phyloP scores from a whole-genome alignment of 1,139 yeast species.

The Kurtzmaniella quercitrusa region DNA sequence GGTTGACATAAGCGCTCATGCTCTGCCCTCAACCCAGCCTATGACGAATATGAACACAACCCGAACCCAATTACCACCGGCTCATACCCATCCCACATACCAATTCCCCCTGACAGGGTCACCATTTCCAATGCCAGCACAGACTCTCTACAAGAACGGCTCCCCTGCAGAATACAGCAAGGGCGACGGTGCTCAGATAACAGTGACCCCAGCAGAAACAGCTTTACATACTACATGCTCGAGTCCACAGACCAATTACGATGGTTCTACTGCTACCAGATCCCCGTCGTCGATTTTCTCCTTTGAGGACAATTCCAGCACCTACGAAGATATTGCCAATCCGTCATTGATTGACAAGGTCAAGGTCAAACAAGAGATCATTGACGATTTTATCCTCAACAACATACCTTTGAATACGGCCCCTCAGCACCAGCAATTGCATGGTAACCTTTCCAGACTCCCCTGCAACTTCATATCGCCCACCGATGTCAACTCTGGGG shows the following conservation, averaged over 20 bases:
- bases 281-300: conserved; percentile 23
- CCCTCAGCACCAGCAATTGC: conserved; percentile 7
- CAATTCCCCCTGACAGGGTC: background rate
- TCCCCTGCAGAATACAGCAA: background rate
- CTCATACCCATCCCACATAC: background rate
- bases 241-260: conserved; percentile 2
- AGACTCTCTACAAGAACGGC: background rate
- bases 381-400: conserved; percentile 36
- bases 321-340: conserved; percentile 2
- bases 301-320: conserved; percentile 15
- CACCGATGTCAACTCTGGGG: conserved; percentile 7
- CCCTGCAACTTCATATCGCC: conserved; percentile 3
- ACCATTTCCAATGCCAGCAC: background rate
- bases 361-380: conserved; percentile 38
- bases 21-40: background rate
- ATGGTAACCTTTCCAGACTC: conserved; percentile 5
- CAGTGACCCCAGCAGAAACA: conserved; percentile 1
- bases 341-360: conserved; percentile 17
- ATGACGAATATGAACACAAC: background rate
- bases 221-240: conserved; percentile 4
- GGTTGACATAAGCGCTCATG: background rate
- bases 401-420: conserved; percentile 23
- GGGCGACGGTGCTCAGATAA: background rate
- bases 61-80: background rate
- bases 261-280: conserved; percentile 8